These are phyloP conservation scores for Vigna reflexopilosa DNA, from an alignment of 306 rosid species.

Conservation along the genomic window DNA sequence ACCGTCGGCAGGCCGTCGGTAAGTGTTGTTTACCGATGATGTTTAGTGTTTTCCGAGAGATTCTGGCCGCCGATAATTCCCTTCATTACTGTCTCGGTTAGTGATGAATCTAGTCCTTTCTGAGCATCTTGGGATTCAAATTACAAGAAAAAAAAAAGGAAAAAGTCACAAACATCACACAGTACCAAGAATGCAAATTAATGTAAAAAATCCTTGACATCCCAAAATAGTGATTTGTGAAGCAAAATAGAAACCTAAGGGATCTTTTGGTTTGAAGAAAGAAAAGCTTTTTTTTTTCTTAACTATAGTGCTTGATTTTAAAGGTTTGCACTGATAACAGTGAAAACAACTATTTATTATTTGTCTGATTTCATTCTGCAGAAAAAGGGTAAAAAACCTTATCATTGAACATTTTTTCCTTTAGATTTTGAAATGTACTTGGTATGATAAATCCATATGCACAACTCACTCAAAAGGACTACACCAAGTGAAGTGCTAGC, in stretches of 20 bases:
- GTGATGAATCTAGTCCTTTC: constrained; percentile 64
- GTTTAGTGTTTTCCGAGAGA: no score
- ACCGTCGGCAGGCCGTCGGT: no score
- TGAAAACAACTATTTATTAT: background rate
- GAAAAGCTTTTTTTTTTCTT: background rate
- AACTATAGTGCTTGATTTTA: background rate
- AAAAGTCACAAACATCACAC: constrained; percentile 17
- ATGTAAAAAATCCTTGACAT: constrained; percentile 8
- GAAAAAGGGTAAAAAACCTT: constrained; percentile 40
- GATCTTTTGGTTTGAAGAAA: background rate
- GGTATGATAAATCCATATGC: constrained; percentile 65
- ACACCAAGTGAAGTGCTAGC: constrained; percentile 58
- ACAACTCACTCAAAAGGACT: constrained; percentile 50
- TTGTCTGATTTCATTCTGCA: background rate
- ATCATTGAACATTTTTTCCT: constrained; percentile 48
- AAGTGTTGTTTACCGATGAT: no score
- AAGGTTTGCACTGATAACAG: background rate
- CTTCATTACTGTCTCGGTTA: constrained; percentile 29
- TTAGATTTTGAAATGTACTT: constrained; percentile 51
- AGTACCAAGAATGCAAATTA: background rate
- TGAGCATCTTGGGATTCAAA: constrained; percentile 67
- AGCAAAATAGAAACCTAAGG: background rate
- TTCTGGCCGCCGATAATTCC: no score
- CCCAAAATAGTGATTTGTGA: background rate
- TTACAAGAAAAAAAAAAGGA: constrained; percentile 34